Percentiles rank a stretch among this genome's conserved stretches.
phyloP scores from a whole-genome alignment of 176 grass and related monocot genomes.

The Alopecurus myosuroides region DNA sequence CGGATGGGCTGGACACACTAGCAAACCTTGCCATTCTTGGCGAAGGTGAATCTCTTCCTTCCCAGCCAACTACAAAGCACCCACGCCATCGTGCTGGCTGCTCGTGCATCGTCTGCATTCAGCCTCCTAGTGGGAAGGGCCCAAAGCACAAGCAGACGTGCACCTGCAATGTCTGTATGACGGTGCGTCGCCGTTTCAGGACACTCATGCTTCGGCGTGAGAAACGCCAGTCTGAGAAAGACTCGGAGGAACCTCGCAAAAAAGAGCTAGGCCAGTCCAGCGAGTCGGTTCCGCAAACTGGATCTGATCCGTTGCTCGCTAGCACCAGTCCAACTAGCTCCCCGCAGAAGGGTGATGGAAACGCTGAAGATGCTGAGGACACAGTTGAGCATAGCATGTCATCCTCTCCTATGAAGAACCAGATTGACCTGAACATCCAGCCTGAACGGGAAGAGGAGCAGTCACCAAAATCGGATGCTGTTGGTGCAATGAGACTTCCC shows the following conservation, averaged over 20 bases:
- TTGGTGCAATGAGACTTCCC: slow-evolving; percentile 19
- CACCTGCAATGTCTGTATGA: slow-evolving; percentile 95
- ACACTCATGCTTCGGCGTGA: slow-evolving; percentile 93
- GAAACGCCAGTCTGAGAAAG: slow-evolving; percentile 57
- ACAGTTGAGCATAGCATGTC: slow-evolving; percentile 47
- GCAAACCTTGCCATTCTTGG: slow-evolving; percentile 96
- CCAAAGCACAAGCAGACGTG: slow-evolving; percentile 95
- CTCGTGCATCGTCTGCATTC: slow-evolving; percentile 98
- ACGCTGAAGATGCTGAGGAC: slow-evolving; percentile 30
- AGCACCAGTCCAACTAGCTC: slow-evolving; percentile 4
- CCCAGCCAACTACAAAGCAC: slow-evolving; percentile 82
- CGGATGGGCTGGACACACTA: slow-evolving; percentile 81
- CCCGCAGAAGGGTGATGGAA: slow-evolving; percentile 29
- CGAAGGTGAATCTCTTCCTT: slow-evolving; percentile 69
- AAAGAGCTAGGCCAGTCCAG: slow-evolving; percentile 38
- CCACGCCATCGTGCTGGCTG: slow-evolving; percentile 90
- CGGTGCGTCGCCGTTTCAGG: slow-evolving; percentile 84
- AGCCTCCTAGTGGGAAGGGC: slow-evolving; percentile 98
- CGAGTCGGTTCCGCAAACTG: slow-evolving; percentile 14
- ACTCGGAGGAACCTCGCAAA: slow-evolving; percentile 28
- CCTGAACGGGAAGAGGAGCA: slow-evolving; percentile 92
- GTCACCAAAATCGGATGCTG: slow-evolving; percentile 63
- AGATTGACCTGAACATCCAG: slow-evolving; percentile 98
- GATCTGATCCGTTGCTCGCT: not conserved
- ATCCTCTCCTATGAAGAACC: slow-evolving; percentile 88